Conservation (phyloP, 257 asterid species). For the Penstemon davidsonii region DNA sequence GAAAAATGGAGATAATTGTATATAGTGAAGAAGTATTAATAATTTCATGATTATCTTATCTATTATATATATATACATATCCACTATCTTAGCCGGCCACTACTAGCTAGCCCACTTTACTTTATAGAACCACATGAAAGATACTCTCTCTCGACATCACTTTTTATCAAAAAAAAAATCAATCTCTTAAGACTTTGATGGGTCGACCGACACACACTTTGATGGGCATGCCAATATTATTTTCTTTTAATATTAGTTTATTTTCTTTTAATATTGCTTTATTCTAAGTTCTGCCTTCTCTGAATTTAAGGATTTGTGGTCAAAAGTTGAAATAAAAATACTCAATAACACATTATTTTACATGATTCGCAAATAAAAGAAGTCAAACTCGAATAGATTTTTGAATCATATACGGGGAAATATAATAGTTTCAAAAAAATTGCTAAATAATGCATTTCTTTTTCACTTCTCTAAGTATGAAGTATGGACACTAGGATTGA, state of each 20-base stretch:
- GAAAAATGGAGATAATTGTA: no score
- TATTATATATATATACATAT: conserved; percentile 3
- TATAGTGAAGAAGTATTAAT: no score
- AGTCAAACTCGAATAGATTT: conserved; percentile 11
- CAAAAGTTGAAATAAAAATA: not conserved
- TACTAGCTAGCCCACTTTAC: conserved; percentile 38
- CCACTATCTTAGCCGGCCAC: conserved; percentile 1
- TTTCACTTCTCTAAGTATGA: no score
- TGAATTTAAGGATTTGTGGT: conserved; percentile 6
- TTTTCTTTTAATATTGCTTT: no score
- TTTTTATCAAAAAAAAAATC: not conserved
- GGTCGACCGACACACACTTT: not conserved
- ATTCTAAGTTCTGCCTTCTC: not conserved
- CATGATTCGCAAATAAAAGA: conserved; percentile 22
- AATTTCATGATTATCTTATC: not conserved
- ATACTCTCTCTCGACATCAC: conserved; percentile 19
- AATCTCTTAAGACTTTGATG: conserved; percentile 24
- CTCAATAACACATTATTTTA: not conserved
- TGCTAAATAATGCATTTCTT: no score
- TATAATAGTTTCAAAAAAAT: no score
- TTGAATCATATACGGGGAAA: no score
- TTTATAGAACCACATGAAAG: conserved; percentile 50
- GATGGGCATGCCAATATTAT: conserved; percentile 29
- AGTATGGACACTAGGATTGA: no score
- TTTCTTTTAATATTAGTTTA: not conserved